Base-by-base conservation (phyloP, 768 basidiomycete genomes). In the Leccinum obscurum region DNA sequence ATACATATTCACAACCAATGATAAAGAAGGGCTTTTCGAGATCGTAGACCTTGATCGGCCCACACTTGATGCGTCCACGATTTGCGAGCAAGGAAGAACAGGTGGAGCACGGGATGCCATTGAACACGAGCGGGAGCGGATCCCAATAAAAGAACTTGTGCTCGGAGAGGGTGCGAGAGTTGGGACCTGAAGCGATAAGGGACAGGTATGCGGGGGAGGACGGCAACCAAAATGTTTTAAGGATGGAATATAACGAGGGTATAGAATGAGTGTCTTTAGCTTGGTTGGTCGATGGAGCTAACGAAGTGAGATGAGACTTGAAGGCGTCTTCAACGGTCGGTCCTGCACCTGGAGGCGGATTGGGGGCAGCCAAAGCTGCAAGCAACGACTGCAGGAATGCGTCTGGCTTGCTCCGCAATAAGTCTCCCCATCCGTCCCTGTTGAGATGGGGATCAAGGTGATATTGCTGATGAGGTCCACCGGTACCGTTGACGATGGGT, bases 101-200 rank as follows among this genome's bases (percentile, higher is more conserved):
- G 48, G 68, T 78, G 0, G 90, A 88, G 64, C 91, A 93, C 1
- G 84, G 78, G 49, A 93, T 88, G 4, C 91, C 91, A 61, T 92
- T 90, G 77, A 92, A 90, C 9, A 91, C 85, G 52, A 93, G 83
- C 1, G 90, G 88, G 53, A 87, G 85, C 0, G 91, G 91, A 62
- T 93, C 91, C 91, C 91, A 93, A 65, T 90, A 93, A n/a, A 93
- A 76, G 74, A 93, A 93, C 4, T 83, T 84, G 63, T 92, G 87
- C 56, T 90, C 85, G 6, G 87, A 86, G 2, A 87, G 85, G 0
- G 84, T 88, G 41, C 89, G 85, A 11, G 86, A 78, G 10, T 85
- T 84, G 1, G 88, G 81, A n/a, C 72, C 72, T 2, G 89, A 90
- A 26, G 88, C 88, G 10, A 90, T 91, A 41, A 91, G 78, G 0